These are phyloP conservation scores for Torulaspora maleeae DNA, from an alignment of 805 yeast genomes.

Conservation along the genomic window DNA sequence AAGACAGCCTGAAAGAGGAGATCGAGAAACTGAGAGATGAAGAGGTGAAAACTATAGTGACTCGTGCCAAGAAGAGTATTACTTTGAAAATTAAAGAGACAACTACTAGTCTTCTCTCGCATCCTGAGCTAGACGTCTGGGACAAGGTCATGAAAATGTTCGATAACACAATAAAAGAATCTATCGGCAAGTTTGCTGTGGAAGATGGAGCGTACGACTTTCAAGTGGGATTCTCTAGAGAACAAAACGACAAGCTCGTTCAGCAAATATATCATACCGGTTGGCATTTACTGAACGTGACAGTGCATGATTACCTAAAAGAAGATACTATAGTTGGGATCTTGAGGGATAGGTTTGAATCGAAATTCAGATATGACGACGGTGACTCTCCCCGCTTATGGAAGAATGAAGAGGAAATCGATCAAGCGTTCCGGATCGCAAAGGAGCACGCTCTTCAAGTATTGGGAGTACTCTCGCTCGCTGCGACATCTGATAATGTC, in stretches of 20 bases:
- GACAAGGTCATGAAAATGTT: slow-evolving; percentile 49
- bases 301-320: slow-evolving; percentile 56
- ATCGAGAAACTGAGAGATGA: slow-evolving; percentile 35
- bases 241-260: slow-evolving; percentile 40
- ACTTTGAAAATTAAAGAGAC: slow-evolving; percentile 46
- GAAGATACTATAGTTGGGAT: slow-evolving; percentile 63
- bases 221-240: slow-evolving; percentile 51
- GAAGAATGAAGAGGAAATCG: slow-evolving; percentile 70
- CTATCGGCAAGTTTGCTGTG: slow-evolving; percentile 32
- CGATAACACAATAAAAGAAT: slow-evolving; percentile 31
- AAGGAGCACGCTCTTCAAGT: slow-evolving; percentile 51
- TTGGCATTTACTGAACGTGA: slow-evolving; percentile 61
- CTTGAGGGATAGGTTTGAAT: slow-evolving; percentile 78
- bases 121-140: slow-evolving; percentile 57
- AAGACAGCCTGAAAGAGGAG: slow-evolving; percentile 28
- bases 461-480: slow-evolving; percentile 56
- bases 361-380: slow-evolving; percentile 73
- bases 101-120: slow-evolving; percentile 44
- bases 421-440: slow-evolving; percentile 56
- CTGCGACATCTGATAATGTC: slow-evolving; percentile 47
- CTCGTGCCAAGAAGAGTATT: slow-evolving; percentile 45
- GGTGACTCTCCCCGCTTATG: slow-evolving; percentile 79
- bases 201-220: slow-evolving; percentile 48
- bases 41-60: slow-evolving; percentile 42
- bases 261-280: slow-evolving; percentile 47